Evolutionary conservation across 2,329 filamentous ascomycete genomes (phyloP), one percentile per base, ranked within the genome.

Genomic region (Microdochium paspali): DNA sequence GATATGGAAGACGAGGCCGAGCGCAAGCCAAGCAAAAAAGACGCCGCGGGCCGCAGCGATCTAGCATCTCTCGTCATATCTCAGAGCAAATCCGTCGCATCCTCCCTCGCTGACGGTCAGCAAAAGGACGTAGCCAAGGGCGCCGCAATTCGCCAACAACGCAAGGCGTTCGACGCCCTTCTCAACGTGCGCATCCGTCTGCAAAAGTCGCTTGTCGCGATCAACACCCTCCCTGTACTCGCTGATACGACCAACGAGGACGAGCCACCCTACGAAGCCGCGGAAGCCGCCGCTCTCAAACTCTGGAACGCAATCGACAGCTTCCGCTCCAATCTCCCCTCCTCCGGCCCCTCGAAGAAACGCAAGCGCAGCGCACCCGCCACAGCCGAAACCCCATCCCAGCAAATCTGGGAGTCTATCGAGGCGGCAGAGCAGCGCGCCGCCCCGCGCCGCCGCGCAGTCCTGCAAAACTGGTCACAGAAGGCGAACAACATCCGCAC

Each of bases 181-280:
- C 76, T 98, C 26, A 95, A 95, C 66, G 79, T 90, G 13, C 83
- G 93, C 20, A 96, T 98, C 60, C 87, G 91, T 51, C 70, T 98
- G 18, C 94, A 98, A 64, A 97, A 96, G 65, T 89, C 87, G 2
- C 69, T 98, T 13, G 78, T 93, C 15, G 84, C 87, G 0, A 79
- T 84, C 24, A 96, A 96, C 64, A 85, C 89, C 1, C 72, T 94
- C 35, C 65, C 69, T 10, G 61, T 70, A 2, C n/a, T 3, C 13
- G 15, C 35, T 20, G 35, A 40, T 13, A 67, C 73, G 1, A 64
- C 64, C 13, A 65, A 73, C 2, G 66, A 66, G 28, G 61, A 66
- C 13, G 69, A 76, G 61, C 13, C 15, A 9, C 82, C 66, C 58
- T 95, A 73, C 69, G 80, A 76, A 54, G 86, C 86, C 0, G 90